Percentiles rank a stretch among this genome's conserved stretches.
Conservation (phyloP, 352 stramenopile species). For the Thalassiosira allenii region DNA sequence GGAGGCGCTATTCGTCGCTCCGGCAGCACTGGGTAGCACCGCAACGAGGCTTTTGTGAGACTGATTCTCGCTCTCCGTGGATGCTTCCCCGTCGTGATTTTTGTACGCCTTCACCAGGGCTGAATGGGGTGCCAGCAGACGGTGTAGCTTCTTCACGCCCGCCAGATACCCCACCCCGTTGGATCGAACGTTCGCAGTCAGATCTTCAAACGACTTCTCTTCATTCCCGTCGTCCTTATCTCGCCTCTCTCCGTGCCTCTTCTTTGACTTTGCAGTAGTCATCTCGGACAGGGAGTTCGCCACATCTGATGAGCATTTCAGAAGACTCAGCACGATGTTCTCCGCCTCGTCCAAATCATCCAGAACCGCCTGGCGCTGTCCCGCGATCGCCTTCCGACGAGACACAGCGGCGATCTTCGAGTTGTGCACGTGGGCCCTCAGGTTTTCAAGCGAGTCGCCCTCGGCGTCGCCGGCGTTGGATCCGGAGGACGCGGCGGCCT, state of each 20-base stretch:
- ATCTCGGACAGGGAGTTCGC: conserved; percentile 34
- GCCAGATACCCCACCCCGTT: conserved; percentile 46
- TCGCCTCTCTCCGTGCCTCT: conserved; percentile 5
- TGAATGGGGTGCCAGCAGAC: conserved; percentile 51
- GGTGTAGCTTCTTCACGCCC: conserved; percentile 44
- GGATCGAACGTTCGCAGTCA: conserved; percentile 24
- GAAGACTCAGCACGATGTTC: conserved; percentile 37
- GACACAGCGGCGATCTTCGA: conserved; percentile 17
- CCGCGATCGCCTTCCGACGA: conserved; percentile 8
- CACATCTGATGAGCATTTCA: conserved; percentile 30
- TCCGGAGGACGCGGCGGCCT: background rate
- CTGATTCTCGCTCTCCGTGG: background rate
- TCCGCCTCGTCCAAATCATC: conserved; percentile 48
- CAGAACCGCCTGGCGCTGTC: conserved; percentile 16
- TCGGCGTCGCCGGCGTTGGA: background rate
- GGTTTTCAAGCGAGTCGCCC: conserved; percentile 2
- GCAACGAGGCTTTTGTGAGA: too few relatives aligned
- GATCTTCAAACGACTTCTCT: conserved; percentile 19
- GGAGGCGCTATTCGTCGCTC: background rate
- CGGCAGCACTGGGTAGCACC: too few relatives aligned
- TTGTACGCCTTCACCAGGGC: conserved; percentile 36
- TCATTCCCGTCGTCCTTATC: background rate
- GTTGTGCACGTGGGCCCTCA: conserved; percentile 17
- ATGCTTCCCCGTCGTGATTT: conserved; percentile 9
- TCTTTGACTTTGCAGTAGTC: conserved; percentile 20